These are phyloP conservation scores for Penicillium hesseltinei DNA, from an alignment of 2,329 filamentous ascomycete species.

Conservation along the genomic window DNA sequence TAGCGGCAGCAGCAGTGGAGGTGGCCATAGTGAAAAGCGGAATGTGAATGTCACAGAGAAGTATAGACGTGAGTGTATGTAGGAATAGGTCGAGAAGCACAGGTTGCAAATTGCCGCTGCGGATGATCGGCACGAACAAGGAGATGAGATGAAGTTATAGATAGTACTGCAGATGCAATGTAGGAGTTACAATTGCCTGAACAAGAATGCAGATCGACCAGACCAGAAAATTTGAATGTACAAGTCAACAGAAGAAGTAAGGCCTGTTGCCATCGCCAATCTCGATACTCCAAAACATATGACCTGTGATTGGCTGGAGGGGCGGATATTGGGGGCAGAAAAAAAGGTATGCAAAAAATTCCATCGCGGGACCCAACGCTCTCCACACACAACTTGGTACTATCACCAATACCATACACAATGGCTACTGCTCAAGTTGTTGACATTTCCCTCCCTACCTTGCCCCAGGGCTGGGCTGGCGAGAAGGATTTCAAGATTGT, in stretches of 20 bases:
- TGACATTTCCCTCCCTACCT: slow-evolving; percentile 60
- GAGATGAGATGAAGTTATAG: neutral
- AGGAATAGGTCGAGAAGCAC: neutral
- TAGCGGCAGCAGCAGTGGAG: slow-evolving; percentile 54
- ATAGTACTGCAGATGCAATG: neutral
- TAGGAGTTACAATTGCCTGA: neutral
- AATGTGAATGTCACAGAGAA: neutral
- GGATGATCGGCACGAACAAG: neutral
- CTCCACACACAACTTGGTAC: slow-evolving; percentile 18
- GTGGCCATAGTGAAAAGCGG: slow-evolving; percentile 22
- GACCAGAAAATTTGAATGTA: neutral
- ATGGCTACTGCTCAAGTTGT: slow-evolving; percentile 62
- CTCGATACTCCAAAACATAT: slow-evolving; percentile 25
- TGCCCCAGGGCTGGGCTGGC: slow-evolving; percentile 73
- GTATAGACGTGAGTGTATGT: neutral
- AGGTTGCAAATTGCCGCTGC: neutral
- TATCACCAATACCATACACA: slow-evolving; percentile 24
- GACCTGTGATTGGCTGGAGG: slow-evolving; percentile 27
- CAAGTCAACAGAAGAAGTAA: neutral
- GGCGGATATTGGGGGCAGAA: slow-evolving; percentile 36
- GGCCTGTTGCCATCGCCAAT: neutral
- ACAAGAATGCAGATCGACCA: neutral
- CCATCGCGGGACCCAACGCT: slow-evolving; percentile 19
- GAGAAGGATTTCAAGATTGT: slow-evolving; percentile 92
- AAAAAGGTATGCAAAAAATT: slow-evolving; percentile 35